phyloP scores from a whole-genome alignment of 2,329 filamentous ascomycete species.

The Rutstroemia sp. region DNA sequence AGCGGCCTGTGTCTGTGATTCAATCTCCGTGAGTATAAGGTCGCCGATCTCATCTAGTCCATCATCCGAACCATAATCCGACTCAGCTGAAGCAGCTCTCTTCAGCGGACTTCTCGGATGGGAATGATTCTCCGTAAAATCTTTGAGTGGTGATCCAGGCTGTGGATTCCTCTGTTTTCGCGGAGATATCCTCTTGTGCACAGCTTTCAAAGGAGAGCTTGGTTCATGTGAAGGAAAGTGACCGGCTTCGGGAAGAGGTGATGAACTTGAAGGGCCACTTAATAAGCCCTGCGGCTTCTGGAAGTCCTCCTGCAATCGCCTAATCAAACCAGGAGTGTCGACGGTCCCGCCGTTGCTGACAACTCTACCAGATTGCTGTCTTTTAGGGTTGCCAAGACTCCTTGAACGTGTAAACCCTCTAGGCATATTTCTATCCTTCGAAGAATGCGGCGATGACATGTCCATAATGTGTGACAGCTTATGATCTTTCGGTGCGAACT shows the following conservation, averaged over 20 bases:
- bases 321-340: conserved; percentile 47
- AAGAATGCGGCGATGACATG: conserved; percentile 61
- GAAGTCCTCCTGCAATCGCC: conserved; percentile 52
- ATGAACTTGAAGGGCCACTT: conserved; percentile 33
- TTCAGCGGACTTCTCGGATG: not conserved
- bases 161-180: not conserved
- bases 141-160: not conserved
- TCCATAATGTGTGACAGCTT: conserved; percentile 56
- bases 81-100: not conserved
- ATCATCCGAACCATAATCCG: conserved; percentile 9
- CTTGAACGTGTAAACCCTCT: conserved; percentile 3
- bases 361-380: conserved; percentile 62
- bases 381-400: conserved; percentile 35
- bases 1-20: conserved; percentile 3
- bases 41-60: conserved; percentile 7
- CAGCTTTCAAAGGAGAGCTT: conserved; percentile 3
- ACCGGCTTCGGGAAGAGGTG: conserved; percentile 14
- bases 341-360: conserved; percentile 24
- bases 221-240: not conserved
- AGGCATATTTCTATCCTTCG: conserved; percentile 32
- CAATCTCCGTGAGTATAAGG: conserved; percentile 6
- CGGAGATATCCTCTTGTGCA: not conserved
- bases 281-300: conserved; percentile 29
- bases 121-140: not conserved
- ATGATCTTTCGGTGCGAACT: conserved; percentile 50